Evolutionary conservation across 2,329 filamentous ascomycete genomes (phyloP), one percentile per base, ranked within the genome.

Genomic region (Trichophaea hybrida): DNA sequence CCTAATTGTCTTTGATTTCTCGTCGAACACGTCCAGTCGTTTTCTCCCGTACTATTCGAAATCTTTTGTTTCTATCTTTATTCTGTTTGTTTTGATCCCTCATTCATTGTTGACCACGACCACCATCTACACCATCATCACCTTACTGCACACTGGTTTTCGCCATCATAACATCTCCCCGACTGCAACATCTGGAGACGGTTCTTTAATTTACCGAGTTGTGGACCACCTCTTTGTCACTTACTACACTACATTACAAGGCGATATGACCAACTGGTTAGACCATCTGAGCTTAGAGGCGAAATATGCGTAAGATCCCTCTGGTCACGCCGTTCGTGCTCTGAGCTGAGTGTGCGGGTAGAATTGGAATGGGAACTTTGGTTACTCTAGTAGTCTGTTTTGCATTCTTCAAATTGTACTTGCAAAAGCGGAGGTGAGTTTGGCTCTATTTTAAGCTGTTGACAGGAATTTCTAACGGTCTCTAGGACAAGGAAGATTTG

Each of bases 291-390:
- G 63, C 57, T 62, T 65, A 53, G 62, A 60, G 43, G 12, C 53
- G 10, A 65, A 61, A 62, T 65, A 64, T 64, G 60, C 55, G 64
- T 65, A 51, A 53, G 64, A 59, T 31, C 43, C 50, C 24, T 24
- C 24, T 24, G 3, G 24, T 24, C 24, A 24, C 24, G 24, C 24
- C 24, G 24, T 24, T 24, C 24, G 1, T 24, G 24, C 24, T 24
- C 24, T 24, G 24, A 24, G 24, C 3, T 24, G 24, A 24, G 24
- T 24, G 24, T 24, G 10, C 31, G 37, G 33, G 38, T 40, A 65
- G 64, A 24, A 63, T 65, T 44, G 56, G 62, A 43, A 44, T 66
- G 12, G 59, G 50, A 7, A 46, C n/a, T 10, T 38, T 66, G 54
- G 46, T 66, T 40, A 7, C 55, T 7, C 10, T 63, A 5, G 63